Base-by-base conservation (phyloP, 2,329 filamentous ascomycete genomes). In the Chaetoscypha palmicola region DNA sequence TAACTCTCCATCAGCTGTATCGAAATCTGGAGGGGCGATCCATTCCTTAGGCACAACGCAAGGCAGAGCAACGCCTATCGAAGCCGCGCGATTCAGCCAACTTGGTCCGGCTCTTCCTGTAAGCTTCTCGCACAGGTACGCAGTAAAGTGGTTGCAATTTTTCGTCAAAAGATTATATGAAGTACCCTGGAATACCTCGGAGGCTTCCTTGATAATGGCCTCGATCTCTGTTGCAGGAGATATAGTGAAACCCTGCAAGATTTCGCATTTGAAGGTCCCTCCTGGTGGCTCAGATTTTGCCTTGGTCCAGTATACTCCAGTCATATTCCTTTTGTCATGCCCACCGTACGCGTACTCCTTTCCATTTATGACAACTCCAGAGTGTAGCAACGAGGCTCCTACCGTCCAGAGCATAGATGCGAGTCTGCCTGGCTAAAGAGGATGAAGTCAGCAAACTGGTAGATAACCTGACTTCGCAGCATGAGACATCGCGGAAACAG, bases 61-160 rank as follows among this genome's bases (percentile, higher is more conserved):
- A 11, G 87, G 87, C 26, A 94, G 64, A 10, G 83, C 83, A 40
- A 90, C 75, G 30, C 87, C 87, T 50, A 94, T 86, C 54, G 77
- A 83, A n/a, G 87, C 87, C 1, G 87, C 87, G 43, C 87, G 77
- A 59, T 94, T 94, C 42, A 94, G 68, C 83, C 86, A 94, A 14
- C 64, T 66, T 0, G 87, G 87, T 0, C 83, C 84, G 1, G 79
- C 68, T 35, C 77, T 74, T 4, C 81, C 78, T 2, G 85, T 91
- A 43, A 94, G 72, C 53, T 76, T 77, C 61, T 82, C 71, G 64
- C 84, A 89, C 14, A 94, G 73, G 56, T 83, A 79, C 16, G 79
- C 79, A 2, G 86, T 91, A 62, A 94, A 94, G 62, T 94, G 87
- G 62, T 94, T 94, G 73, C 87, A 94, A 64, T 94, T 94, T 55